These are phyloP conservation scores for Aspergillus brunneoviolaceus DNA, from an alignment of 2,329 filamentous ascomycete genomes.

Conservation along the genomic window DNA sequence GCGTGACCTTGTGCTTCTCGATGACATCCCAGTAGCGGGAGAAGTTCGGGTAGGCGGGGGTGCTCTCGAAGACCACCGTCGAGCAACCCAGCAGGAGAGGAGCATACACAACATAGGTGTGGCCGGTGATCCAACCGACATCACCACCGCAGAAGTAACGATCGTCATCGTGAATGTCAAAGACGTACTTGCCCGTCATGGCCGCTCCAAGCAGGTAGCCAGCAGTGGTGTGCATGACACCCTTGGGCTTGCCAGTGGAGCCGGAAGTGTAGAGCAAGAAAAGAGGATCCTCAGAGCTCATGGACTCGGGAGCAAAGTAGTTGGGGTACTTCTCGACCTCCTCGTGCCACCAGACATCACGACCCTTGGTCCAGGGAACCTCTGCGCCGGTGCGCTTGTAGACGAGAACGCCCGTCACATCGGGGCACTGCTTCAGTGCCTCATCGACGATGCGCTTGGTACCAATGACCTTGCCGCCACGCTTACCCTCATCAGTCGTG, in stretches of 20 bases:
- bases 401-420: conserved; percentile 80
- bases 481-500: conserved; percentile 95
- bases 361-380: conserved; percentile 82
- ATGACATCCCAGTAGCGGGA: conserved; percentile 99
- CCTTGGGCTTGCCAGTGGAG: conserved; percentile 97
- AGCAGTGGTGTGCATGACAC: conserved; percentile 94
- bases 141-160: conserved; percentile 97
- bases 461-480: conserved; percentile 93
- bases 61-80: conserved; percentile 97
- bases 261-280: conserved; percentile 98
- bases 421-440: conserved; percentile 91
- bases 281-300: conserved; percentile 92
- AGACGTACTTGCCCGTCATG: conserved; percentile 95
- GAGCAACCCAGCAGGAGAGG: conserved; percentile 89
- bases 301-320: conserved; percentile 83
- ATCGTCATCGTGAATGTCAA: conserved; percentile 93
- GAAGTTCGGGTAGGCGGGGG: conserved; percentile 95
- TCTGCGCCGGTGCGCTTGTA: conserved; percentile 94
- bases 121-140: conserved; percentile 98
- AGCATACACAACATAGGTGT: conserved; percentile 97
- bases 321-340: conserved; percentile 95
- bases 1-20: conserved; percentile 89
- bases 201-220: conserved; percentile 95
- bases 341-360: conserved; percentile 98
- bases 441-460: conserved; percentile 99